Evolutionary conservation across 2,329 filamentous ascomycete species (phyloP).

Genomic region (Aspergillus novofumigatus): DNA sequence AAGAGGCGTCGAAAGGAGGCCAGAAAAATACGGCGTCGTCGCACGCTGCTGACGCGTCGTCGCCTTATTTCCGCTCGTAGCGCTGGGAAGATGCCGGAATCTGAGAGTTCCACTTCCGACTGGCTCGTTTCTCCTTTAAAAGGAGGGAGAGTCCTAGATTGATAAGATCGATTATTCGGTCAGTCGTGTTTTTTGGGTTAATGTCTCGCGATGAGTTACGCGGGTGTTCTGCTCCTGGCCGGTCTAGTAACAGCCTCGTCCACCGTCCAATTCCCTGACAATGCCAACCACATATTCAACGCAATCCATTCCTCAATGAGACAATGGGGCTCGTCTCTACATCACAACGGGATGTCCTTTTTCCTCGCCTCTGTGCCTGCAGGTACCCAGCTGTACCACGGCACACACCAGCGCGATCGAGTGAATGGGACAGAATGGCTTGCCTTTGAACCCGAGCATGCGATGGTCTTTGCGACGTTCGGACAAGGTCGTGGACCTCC

Average conservation of each 20-base stretch:
- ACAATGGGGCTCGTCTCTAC: conserved; percentile 68
- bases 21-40: background rate
- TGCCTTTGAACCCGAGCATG: conserved; percentile 73
- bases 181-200: background rate
- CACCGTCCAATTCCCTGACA: conserved; percentile 22
- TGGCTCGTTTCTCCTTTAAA: background rate
- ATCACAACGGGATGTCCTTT: conserved; percentile 72
- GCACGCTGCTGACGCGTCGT: background rate
- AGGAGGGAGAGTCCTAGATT: too few species aligned
- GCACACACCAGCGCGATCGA: conserved; percentile 43
- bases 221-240: background rate
- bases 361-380: conserved; percentile 63
- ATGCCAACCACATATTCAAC: conserved; percentile 68
- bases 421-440: conserved; percentile 63
- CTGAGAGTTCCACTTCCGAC: background rate
- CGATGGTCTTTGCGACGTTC: conserved; percentile 56
- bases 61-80: background rate
- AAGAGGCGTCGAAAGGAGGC: background rate
- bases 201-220: background rate
- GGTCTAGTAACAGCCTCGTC: background rate
- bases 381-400: conserved; percentile 66
- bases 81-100: background rate
- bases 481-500: conserved; percentile 10
- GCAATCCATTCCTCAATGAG: conserved; percentile 66
- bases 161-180: background rate